Percentiles rank a stretch among this genome's conserved stretches.
Evolutionary conservation across 192 early-diverging fungal genomes (phyloP).

Genomic region (Anaeromyces robustus): DNA sequence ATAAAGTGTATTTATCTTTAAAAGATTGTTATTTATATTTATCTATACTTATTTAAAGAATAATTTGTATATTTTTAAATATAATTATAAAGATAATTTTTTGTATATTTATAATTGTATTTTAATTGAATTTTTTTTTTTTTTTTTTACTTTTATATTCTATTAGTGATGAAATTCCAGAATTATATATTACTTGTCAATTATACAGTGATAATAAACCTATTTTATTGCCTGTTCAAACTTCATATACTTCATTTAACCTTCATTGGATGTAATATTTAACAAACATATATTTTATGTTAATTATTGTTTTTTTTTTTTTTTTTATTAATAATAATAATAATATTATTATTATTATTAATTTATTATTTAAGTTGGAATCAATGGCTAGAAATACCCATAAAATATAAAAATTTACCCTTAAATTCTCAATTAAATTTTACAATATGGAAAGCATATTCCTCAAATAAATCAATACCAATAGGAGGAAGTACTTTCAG

Average conservation of each 20-base stretch:
- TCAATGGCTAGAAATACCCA: constrained; percentile 82
- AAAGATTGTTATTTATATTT: too few relatives aligned
- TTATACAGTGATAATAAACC: background rate
- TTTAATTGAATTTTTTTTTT: too few relatives aligned
- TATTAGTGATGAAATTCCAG: background rate
- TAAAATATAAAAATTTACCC: constrained; percentile 75
- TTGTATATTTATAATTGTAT: too few relatives aligned
- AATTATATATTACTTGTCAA: background rate
- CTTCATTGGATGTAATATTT: background rate
- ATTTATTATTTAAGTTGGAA: constrained; percentile 48
- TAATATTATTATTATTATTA: too few relatives aligned
- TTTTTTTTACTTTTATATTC: background rate
- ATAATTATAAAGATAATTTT: too few relatives aligned
- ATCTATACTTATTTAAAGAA: too few relatives aligned
- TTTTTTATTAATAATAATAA: background rate
- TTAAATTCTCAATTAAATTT: constrained; percentile 49
- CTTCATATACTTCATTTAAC: background rate
- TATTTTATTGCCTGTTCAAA: background rate
- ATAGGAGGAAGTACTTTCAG: constrained; percentile 62
- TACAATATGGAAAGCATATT: constrained; percentile 64
- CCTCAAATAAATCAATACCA: constrained; percentile 53
- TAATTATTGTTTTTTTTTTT: too few relatives aligned
- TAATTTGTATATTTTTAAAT: too few relatives aligned
- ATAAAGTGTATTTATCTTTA: background rate
- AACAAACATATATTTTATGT: background rate